Conservation (phyloP, 257 asterid genomes). For the Lantana camara region DNA sequence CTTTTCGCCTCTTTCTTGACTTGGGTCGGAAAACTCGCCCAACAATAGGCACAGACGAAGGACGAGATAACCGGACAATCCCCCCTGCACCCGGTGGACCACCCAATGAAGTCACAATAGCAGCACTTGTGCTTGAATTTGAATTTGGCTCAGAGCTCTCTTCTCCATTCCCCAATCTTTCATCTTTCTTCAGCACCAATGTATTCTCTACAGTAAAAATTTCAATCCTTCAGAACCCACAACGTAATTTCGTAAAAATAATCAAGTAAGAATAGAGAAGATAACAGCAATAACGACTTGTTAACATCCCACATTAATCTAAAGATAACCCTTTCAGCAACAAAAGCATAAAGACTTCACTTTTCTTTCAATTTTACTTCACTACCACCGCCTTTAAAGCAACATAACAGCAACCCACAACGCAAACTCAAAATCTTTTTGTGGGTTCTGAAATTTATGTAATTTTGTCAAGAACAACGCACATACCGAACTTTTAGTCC, state of each 20-base stretch:
- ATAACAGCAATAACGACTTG: too few species aligned
- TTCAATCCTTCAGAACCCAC: slow-evolving; percentile 24
- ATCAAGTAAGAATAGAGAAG: too few species aligned
- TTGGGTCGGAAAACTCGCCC: slow-evolving; percentile 62
- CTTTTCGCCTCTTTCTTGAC: slow-evolving; percentile 52
- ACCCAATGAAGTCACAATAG: slow-evolving; percentile 90
- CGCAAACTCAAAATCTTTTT: neutral
- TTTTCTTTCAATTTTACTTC: neutral
- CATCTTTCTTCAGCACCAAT: slow-evolving; percentile 60
- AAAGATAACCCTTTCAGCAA: slow-evolving; percentile 8
- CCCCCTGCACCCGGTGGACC: slow-evolving; percentile 98
- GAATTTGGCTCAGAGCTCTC: slow-evolving; percentile 35
- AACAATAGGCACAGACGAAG: slow-evolving; percentile 66
- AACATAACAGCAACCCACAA: slow-evolving; percentile 1
- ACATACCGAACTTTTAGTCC: too few species aligned
- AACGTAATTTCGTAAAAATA: slow-evolving; percentile 10
- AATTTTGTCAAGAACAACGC: neutral
- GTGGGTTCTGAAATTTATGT: neutral
- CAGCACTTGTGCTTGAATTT: slow-evolving; percentile 77
- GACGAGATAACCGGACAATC: slow-evolving; percentile 85
- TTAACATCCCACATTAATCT: too few species aligned
- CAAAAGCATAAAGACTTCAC: slow-evolving; percentile 8
- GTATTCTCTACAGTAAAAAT: slow-evolving; percentile 41
- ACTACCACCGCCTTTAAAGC: neutral
- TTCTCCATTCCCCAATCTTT: slow-evolving; percentile 57